Evolutionary conservation across 345 rosid genomes (phyloP), one percentile per base, ranked within the genome.

Genomic region (Citrus maxima): DNA sequence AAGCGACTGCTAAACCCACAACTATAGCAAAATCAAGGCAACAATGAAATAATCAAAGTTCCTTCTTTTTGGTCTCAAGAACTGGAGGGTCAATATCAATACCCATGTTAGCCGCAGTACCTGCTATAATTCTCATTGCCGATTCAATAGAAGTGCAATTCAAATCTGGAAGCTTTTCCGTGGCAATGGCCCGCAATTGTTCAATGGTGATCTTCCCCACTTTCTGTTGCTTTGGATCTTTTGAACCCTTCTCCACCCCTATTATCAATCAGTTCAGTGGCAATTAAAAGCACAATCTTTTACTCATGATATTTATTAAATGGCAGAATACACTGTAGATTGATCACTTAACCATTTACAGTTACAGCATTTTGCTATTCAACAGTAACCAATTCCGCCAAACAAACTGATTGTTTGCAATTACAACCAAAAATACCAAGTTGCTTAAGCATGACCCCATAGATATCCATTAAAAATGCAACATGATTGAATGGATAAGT

Each of bases 31-130:
- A 63, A 28, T 27, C 40, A 35, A 3, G 58, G n/a, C 24, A 76
- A 40, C 51, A 51, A 12, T 25, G 35, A 67, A 70, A 46, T 49
- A 22, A 74, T 40, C 56, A 63, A 32, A 84, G 71, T 77, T 80
- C 87, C 85, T 93, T 90, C 90, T 81, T 77, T 75, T 88, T 95
- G 75, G 89, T 89, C 82, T 89, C 92, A 74, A 95, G 98, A 90
- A 95, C 78, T 6, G 97, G 97, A 46, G 98, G 98, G 73, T 95
- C 97, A 2, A 93, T 72, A 51, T 93, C 92, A 28, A 93, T 92
- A 63, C 97, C 98, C 97, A 95, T 95, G 73, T 93, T 95, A 73
- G 94, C 95, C 22, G 98, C 97, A 13, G 98, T 95, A 35, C 98
- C 97, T 4, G 98, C 98, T 79, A 93, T 93, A 72, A 91, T 85